Evolutionary conservation across 108 stramenopile genomes (phyloP).

Genomic region (Bacterosira constricta): DNA sequence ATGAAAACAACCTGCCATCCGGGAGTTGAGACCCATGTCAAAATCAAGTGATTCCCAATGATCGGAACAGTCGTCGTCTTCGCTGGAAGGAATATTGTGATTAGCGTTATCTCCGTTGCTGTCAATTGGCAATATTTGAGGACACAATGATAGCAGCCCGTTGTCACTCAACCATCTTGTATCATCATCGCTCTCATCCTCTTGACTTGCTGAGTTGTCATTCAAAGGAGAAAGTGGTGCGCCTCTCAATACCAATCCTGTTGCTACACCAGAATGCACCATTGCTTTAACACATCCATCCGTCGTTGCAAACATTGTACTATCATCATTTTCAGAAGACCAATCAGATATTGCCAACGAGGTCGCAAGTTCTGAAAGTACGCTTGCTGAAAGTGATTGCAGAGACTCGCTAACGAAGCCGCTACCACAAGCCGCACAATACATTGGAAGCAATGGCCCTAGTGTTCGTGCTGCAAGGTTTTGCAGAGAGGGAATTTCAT

Average conservation of each 20-base stretch:
- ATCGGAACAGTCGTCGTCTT: conserved; percentile 10
- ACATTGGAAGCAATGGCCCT: conserved; percentile 31
- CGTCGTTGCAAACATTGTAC: background rate
- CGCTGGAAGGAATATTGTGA: background rate
- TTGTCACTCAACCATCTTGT: conserved; percentile 24
- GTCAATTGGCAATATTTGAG: conserved; percentile 11
- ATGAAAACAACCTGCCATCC: conserved; percentile 35
- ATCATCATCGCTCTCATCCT: conserved; percentile 10
- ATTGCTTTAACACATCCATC: conserved; percentile 32
- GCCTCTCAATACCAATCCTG: conserved; percentile 30
- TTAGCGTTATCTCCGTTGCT: background rate
- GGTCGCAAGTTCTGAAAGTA: conserved; percentile 27
- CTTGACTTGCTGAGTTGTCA: background rate
- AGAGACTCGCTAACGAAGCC: conserved; percentile 25
- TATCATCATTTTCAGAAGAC: background rate
- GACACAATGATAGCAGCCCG: conserved; percentile 35
- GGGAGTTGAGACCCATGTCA: conserved; percentile 18
- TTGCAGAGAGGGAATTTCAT: conserved; percentile 22
- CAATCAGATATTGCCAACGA: conserved; percentile 24
- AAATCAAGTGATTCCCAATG: conserved; percentile 40
- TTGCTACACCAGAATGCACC: conserved; percentile 28
- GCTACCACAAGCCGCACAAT: conserved; percentile 18
- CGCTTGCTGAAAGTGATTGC: conserved; percentile 21
- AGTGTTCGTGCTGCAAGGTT: conserved; percentile 21
- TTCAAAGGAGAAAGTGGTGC: background rate